Conservation (phyloP, 2,329 filamentous ascomycete species). For the Gyromitra esculenta region DNA sequence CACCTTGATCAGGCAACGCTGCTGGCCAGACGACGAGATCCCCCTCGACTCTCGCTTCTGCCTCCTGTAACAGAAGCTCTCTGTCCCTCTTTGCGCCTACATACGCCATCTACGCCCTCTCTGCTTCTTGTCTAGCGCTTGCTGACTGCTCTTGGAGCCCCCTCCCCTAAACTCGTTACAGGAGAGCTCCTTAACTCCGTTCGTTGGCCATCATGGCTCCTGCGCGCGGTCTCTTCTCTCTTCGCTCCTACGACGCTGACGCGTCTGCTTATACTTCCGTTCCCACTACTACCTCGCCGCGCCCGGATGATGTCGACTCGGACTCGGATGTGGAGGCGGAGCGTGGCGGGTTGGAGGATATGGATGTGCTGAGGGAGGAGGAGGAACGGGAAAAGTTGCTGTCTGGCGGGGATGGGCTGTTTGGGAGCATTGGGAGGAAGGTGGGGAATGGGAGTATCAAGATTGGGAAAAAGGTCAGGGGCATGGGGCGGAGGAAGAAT, state of each 20-base stretch:
- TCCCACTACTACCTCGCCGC: slow-evolving; percentile 19
- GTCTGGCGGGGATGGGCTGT: slow-evolving; percentile 60
- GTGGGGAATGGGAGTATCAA: slow-evolving; percentile 55
- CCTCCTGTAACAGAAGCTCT: neutral
- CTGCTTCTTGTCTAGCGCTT: neutral
- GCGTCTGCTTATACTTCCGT: slow-evolving; percentile 32
- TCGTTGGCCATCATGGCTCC: slow-evolving; percentile 30
- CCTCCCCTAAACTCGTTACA: neutral
- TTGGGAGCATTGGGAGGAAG: slow-evolving; percentile 56
- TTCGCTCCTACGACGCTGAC: slow-evolving; percentile 37
- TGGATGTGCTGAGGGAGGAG: slow-evolving; percentile 77
- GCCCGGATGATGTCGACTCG: neutral
- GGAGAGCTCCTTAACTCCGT: neutral
- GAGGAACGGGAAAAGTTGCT: slow-evolving; percentile 72
- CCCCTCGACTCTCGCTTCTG: neutral
- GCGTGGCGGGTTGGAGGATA: slow-evolving; percentile 73
- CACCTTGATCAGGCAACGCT: neutral
- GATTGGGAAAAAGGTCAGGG: slow-evolving; percentile 57
- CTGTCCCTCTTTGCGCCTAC: neutral
- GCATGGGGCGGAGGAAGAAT: slow-evolving; percentile 41
- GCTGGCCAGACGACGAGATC: neutral
- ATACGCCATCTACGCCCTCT: neutral
- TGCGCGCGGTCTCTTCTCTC: slow-evolving; percentile 38
- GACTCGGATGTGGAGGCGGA: slow-evolving; percentile 31
- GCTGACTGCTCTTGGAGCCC: neutral